Evolutionary conservation across 139 green algal genomes (phyloP).

Genomic region (Nannochloris sp.): DNA sequence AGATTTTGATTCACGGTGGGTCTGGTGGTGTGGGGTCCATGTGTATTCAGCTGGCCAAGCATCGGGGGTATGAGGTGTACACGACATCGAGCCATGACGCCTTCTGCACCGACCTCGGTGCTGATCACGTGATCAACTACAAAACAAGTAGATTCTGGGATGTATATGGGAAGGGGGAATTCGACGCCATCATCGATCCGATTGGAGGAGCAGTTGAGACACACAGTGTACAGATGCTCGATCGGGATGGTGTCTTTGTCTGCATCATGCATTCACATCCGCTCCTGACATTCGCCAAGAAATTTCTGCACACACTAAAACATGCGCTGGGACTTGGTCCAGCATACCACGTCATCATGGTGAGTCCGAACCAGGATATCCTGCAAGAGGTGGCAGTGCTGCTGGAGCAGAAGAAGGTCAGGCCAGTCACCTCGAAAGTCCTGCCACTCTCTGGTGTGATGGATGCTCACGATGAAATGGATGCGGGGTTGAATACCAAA

Average conservation of each 20-base stretch:
- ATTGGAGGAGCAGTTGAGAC: conserved; percentile 18
- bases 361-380: conserved; percentile 3
- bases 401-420: conserved; percentile 22
- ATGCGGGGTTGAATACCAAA: conserved; percentile 20
- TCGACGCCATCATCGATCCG: conserved; percentile 8
- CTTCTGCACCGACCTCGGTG: conserved; percentile 35
- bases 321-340: conserved; percentile 12
- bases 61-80: conserved; percentile 36
- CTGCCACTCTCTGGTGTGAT: conserved; percentile 24
- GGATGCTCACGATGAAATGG: conserved; percentile 26
- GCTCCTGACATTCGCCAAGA: neutral
- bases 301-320: neutral
- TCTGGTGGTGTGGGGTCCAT: conserved; percentile 32
- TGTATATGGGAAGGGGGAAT: neutral
- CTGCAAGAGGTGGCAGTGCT: conserved; percentile 13
- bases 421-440: conserved; percentile 17
- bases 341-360: conserved; percentile 11
- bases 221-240: conserved; percentile 11
- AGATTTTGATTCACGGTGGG: conserved; percentile 29
- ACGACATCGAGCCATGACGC: conserved; percentile 46
- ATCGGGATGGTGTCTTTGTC: conserved; percentile 2
- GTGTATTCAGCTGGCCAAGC: conserved; percentile 36
- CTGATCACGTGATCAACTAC: conserved; percentile 53
- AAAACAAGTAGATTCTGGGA: conserved; percentile 24
- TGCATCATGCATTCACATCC: neutral